Percentiles rank a stretch among this genome's conserved stretches.
These are phyloP conservation scores for Entophlyctis helioformis DNA, from an alignment of 192 early-diverging fungal genomes.

Conservation along the genomic window DNA sequence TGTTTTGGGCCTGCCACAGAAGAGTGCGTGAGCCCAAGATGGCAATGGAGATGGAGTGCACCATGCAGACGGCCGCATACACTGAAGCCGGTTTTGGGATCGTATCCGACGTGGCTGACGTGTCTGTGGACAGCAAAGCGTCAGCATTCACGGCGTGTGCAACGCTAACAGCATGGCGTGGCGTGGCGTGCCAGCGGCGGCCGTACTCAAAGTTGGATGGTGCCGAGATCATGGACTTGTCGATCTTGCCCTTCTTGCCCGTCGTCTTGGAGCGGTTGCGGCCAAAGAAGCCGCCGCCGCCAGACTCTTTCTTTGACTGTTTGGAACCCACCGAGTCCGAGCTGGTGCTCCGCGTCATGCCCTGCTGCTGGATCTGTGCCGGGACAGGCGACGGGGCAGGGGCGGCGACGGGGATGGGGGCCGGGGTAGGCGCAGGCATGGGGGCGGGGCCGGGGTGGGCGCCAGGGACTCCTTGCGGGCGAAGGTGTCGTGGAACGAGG, in stretches of 20 bases:
- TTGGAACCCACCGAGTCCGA: conserved; percentile 1
- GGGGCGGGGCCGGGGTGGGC: neutral
- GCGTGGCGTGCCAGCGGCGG: neutral
- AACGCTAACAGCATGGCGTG: neutral
- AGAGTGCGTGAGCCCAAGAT: neutral
- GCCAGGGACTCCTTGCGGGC: conserved; percentile 3
- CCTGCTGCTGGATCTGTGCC: neutral
- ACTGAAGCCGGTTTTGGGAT: conserved; percentile 29
- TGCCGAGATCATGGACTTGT: conserved; percentile 32
- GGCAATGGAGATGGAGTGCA: too few species aligned
- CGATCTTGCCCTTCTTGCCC: conserved; percentile 15
- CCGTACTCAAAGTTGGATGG: conserved; percentile 31
- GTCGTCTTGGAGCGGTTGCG: neutral
- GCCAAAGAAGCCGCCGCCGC: conserved; percentile 5
- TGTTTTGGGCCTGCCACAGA: conserved; percentile 22
- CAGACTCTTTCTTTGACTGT: conserved; percentile 1
- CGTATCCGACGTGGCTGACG: conserved; percentile 37
- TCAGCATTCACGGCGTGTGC: neutral
- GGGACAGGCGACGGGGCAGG: neutral
- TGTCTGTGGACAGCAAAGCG: conserved; percentile 16
- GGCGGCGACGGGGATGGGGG: neutral
- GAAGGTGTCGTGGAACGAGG: conserved; percentile 14
- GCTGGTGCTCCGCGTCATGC: neutral
- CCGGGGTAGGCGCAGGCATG: neutral
- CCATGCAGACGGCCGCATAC: neutral